Evolutionary conservation across 1,284 basidiomycete species (phyloP), one percentile per base, ranked within the genome.

Genomic region (Xerocomus amazonicus): DNA sequence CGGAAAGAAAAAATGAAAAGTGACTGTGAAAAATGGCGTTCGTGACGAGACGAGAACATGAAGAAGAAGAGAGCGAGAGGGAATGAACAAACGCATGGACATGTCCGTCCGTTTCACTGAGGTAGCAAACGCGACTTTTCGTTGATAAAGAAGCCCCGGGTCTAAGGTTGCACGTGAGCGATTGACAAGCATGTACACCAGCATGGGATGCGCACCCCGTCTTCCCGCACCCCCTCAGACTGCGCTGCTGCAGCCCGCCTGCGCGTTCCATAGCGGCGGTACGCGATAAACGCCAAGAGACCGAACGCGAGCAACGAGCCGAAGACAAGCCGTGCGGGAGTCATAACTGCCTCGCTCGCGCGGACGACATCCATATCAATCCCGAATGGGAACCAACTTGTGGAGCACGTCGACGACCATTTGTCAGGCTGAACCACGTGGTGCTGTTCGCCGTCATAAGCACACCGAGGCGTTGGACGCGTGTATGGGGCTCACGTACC

Each of bases 351-450:
- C 48, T 62, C 54, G 33, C 58, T 49, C 16, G 57, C 17, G 7
- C 17, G 29, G 17, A 8, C 17, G 13, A 31, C 27, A 8, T 26
- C 37, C 3, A 13, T 10, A 23, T 13, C 19, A 14, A 68, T 50
- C 19, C 56, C 54, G 45, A 70, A 69, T 43, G 72, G 67, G 56
- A 69, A 58, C 47, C 66, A 67, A 45, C 67, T 42, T 6, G 63
- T 58, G 54, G 74, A 73, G 65, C 85, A 87, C 32, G 75, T 71
- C 41, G 79, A 73, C 50, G 74, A 73, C 84, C 83, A 87, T 63
- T 72, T 75, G 70, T 85, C 83, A 67, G 74, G 76, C 47, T 75
- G 72, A 67, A 87, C 79, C 36, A 77, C 78, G 26, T 81, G 76
- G 54, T 75, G 76, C 84, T 83, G 51, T 2, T 23, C 19, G 19